Base-by-base conservation (phyloP, 305 asterid species). In the Fraxinus ornus region DNA sequence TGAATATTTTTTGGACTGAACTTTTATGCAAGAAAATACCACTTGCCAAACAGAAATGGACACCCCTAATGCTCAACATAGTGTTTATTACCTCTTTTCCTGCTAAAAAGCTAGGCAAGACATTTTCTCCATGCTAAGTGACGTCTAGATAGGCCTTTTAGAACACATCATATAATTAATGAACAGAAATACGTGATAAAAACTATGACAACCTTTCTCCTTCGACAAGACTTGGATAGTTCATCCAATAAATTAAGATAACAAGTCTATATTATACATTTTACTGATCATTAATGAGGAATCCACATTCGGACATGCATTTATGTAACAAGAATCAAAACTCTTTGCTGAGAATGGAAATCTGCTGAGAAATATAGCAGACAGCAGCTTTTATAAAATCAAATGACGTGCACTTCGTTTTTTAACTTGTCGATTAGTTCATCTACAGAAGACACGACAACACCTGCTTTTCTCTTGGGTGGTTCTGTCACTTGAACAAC, bases 391-490 rank as follows among this genome's bases (percentile, higher is more conserved):
- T 76, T 33, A 60, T 7, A 26, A 30, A 28, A 47, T 90, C 87
- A 95, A 79, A 95, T 83, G 49, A 93, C 92, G 1, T 76, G 95
- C 1, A 95, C 95, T 88, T 94, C 98, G 15, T 93, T 92, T 86
- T 93, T 95, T n/a, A 95, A 89, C 89, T 89, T 94, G 92, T 94
- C 97, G 9, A 95, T 84, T 66, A 95, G 91, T 84, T 95, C 95
- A 76, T 92, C 98, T 17, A 94, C 99, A 0, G 98, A 90, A 77
- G 99, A 90, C 68, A 96, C 88, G 17, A 92, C 82, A 77, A 92
- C 90, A 12, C 99, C 98, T 13, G 97, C 92, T 86, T 94, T 94
- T 79, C 98, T 84, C 83, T 94, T 94, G 3, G 98, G 98, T 75
- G 99, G 99, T 83, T 96, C 99, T 0, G 90, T 88, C 26, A 95